Evolutionary conservation across 352 stramenopile species (phyloP).

Genomic region (Pythium dissotocum): DNA sequence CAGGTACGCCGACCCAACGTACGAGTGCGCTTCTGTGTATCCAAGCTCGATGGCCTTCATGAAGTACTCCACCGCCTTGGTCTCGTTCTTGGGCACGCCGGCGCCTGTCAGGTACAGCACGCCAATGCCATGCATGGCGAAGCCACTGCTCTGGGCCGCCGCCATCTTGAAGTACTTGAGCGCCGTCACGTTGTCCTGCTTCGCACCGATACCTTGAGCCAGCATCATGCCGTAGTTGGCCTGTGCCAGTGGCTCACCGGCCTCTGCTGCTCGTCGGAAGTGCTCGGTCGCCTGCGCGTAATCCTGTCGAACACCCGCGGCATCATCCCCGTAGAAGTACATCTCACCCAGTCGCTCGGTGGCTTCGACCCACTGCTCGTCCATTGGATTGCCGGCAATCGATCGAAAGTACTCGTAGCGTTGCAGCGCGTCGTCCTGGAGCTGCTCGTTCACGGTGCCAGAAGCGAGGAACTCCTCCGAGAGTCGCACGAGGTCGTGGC

Average conservation of each 20-base stretch:
- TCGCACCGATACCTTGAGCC: slow-evolving; percentile 58
- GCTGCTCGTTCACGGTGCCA: slow-evolving; percentile 26
- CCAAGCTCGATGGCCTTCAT: slow-evolving; percentile 55
- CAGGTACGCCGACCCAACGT: slow-evolving; percentile 66
- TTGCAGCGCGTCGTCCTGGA: slow-evolving; percentile 48
- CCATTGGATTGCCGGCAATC: slow-evolving; percentile 57
- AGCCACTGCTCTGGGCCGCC: slow-evolving; percentile 53
- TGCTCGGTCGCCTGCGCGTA: slow-evolving; percentile 49
- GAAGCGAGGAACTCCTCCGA: slow-evolving; percentile 44
- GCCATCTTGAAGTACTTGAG: slow-evolving; percentile 62
- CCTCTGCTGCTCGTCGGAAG: slow-evolving; percentile 70
- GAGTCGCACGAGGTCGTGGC: slow-evolving; percentile 43
- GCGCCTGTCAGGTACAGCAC: slow-evolving; percentile 58
- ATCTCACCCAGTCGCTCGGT: slow-evolving; percentile 68
- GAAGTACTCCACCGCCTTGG: slow-evolving; percentile 59
- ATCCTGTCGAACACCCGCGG: slow-evolving; percentile 53
- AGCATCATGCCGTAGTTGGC: slow-evolving; percentile 78
- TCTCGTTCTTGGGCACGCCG: slow-evolving; percentile 62
- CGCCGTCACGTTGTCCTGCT: slow-evolving; percentile 56
- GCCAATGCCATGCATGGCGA: slow-evolving; percentile 67
- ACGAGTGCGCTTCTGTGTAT: slow-evolving; percentile 68
- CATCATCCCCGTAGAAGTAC: slow-evolving; percentile 71
- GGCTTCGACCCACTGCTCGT: slow-evolving; percentile 58
- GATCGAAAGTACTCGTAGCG: slow-evolving; percentile 65
- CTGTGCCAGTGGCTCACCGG: slow-evolving; percentile 59